Percentiles rank a stretch among this genome's conserved stretches.
These are phyloP conservation scores for Cicer chorassanicum DNA, from an alignment of 306 rosid genomes.

Conservation along the genomic window DNA sequence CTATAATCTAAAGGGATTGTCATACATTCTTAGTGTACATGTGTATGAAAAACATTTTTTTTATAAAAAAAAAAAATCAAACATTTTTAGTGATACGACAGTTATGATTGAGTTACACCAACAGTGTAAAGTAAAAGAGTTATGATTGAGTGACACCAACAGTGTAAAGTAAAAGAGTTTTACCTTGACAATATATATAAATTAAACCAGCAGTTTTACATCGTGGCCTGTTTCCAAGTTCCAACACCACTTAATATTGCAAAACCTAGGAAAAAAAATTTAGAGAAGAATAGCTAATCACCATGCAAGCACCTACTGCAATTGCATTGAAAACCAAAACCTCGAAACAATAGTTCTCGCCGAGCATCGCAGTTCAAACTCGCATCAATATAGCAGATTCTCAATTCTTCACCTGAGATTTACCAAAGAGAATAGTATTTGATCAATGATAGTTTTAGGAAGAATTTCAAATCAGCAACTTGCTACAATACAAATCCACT, in stretches of 20 bases:
- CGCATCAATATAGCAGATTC: conserved; percentile 91
- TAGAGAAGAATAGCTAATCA: conserved; percentile 48
- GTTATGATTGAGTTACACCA: too few relatives aligned
- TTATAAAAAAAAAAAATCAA: too few relatives aligned
- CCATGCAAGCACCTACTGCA: conserved; percentile 72
- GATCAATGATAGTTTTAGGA: conserved; percentile 4
- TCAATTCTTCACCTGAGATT: conserved; percentile 83
- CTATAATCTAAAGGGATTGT: too few relatives aligned
- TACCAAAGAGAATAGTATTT: conserved; percentile 11
- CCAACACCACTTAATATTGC: conserved; percentile 16
- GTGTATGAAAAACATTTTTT: too few relatives aligned
- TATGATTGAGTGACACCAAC: too few relatives aligned
- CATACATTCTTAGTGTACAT: too few relatives aligned
- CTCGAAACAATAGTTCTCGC: conserved; percentile 61
- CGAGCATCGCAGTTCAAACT: conserved; percentile 75
- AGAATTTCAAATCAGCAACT: not conserved
- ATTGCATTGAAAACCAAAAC: conserved; percentile 83
- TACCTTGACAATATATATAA: too few relatives aligned
- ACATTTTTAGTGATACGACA: too few relatives aligned
- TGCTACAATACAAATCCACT: not conserved
- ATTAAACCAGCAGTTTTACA: conserved; percentile 13
- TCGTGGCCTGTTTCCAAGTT: not conserved
- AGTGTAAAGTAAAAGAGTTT: too few relatives aligned
- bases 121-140: too few relatives aligned
- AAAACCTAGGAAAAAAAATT: conserved; percentile 1